These are phyloP conservation scores for Trichoderma parareesei DNA, from an alignment of 495 filamentous ascomycete species.

Conservation along the genomic window DNA sequence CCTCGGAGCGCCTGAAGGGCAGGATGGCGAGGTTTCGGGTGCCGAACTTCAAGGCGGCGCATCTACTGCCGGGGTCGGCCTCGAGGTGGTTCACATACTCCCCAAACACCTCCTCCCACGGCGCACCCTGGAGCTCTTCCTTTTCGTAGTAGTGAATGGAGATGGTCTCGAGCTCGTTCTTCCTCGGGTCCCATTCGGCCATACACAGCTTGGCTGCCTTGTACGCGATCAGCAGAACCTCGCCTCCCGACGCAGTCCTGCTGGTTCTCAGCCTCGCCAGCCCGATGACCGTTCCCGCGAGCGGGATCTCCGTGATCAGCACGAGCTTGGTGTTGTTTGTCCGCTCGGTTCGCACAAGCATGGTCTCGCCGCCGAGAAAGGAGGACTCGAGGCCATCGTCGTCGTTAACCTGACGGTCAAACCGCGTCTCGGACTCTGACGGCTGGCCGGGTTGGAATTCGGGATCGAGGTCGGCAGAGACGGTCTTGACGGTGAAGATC, in stretches of 20 bases:
- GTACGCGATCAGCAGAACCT: slow-evolving; percentile 75
- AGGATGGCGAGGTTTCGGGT: slow-evolving; percentile 81
- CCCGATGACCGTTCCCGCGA: slow-evolving; percentile 76
- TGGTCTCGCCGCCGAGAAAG: slow-evolving; percentile 48
- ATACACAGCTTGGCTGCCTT: slow-evolving; percentile 87
- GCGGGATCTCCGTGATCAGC: slow-evolving; percentile 70
- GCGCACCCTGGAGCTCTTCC: slow-evolving; percentile 70
- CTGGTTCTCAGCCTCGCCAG: slow-evolving; percentile 65
- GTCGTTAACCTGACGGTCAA: slow-evolving; percentile 37
- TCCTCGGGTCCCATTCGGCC: slow-evolving; percentile 87
- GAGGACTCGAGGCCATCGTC: slow-evolving; percentile 54
- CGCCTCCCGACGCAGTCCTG: slow-evolving; percentile 67
- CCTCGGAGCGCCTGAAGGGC: slow-evolving; percentile 86
- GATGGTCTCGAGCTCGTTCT: slow-evolving; percentile 67
- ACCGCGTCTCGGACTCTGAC: slow-evolving; percentile 11
- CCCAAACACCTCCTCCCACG: slow-evolving; percentile 63
- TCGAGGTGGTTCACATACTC: slow-evolving; percentile 68
- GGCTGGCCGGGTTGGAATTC: slow-evolving; percentile 20
- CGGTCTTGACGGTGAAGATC: slow-evolving; percentile 58
- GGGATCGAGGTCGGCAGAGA: slow-evolving; percentile 45
- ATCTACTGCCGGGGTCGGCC: slow-evolving; percentile 85
- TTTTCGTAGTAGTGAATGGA: slow-evolving; percentile 98
- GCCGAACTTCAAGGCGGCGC: slow-evolving; percentile 89
- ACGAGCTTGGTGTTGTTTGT: slow-evolving; percentile 66
- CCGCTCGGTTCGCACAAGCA: slow-evolving; percentile 46